Evolutionary conservation across 495 filamentous ascomycete species (phyloP).

Genomic region (Hyaloscypha hepaticicola): DNA sequence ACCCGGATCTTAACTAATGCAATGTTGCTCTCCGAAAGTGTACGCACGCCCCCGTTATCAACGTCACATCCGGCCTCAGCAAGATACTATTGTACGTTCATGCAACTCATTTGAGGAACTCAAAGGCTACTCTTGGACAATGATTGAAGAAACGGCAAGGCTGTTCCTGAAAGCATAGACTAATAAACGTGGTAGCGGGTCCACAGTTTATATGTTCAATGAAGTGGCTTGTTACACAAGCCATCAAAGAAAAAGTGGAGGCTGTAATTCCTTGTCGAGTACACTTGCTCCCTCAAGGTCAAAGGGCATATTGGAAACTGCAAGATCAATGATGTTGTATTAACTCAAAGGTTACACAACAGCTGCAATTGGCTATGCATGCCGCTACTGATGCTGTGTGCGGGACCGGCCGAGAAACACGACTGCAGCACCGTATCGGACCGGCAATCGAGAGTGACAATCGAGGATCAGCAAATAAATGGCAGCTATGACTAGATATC

Average conservation of each 20-base stretch:
- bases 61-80: slow-evolving; percentile 12
- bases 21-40: neutral
- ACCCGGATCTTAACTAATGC: neutral
- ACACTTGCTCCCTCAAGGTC: neutral
- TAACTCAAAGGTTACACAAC: neutral
- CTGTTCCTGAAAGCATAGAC: neutral
- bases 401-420: slow-evolving; percentile 11
- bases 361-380: slow-evolving; percentile 5
- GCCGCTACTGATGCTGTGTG: slow-evolving; percentile 4
- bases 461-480: neutral
- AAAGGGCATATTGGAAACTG: neutral
- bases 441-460: neutral
- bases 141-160: neutral
- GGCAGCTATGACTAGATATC: neutral
- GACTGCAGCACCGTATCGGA: slow-evolving; percentile 7
- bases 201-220: neutral
- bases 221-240: neutral
- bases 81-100: neutral
- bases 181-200: neutral
- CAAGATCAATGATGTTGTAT: slow-evolving; percentile 2
- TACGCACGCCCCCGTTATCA: slow-evolving; percentile 6
- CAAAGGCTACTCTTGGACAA: neutral
- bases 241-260: neutral
- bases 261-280: neutral
- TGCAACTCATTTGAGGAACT: neutral